phyloP scores from a whole-genome alignment of 352 stramenopile genomes.

The Phytophthora vignae region DNA sequence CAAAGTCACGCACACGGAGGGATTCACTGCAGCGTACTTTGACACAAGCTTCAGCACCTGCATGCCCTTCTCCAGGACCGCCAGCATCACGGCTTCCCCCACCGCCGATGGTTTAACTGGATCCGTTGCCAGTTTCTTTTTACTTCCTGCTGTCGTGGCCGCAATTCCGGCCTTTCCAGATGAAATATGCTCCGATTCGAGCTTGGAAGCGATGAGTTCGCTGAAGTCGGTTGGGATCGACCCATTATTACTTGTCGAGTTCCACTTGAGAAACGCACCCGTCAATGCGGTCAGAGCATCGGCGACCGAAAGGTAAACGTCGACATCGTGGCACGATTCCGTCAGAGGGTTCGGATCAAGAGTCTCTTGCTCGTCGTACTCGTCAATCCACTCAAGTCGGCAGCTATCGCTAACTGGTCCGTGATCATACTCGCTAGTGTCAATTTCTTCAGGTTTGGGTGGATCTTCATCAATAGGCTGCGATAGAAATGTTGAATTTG shows the following conservation, averaged over 20 bases:
- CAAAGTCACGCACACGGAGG: conserved; percentile 45
- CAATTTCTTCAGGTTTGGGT: conserved; percentile 1
- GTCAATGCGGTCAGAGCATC: conserved; percentile 46
- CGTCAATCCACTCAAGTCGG: conserved; percentile 64
- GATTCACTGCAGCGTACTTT: conserved; percentile 27
- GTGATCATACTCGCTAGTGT: neutral
- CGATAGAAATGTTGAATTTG: conserved; percentile 7
- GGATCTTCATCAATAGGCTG: conserved; percentile 20
- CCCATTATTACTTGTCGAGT: conserved; percentile 13
- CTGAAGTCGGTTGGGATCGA: conserved; percentile 30
- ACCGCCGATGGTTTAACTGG: conserved; percentile 20
- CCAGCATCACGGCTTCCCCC: conserved; percentile 43
- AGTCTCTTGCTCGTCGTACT: conserved; percentile 39
- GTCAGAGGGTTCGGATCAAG: conserved; percentile 48
- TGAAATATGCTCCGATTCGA: conserved; percentile 1
- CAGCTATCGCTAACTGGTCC: conserved; percentile 23
- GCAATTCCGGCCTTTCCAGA: conserved; percentile 23
- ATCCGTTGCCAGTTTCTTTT: conserved; percentile 47
- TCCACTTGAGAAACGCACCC: conserved; percentile 49
- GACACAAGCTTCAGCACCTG: conserved; percentile 35
- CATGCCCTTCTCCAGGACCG: conserved; percentile 39
- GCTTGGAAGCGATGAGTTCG: conserved; percentile 30
- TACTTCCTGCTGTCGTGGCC: conserved; percentile 32
- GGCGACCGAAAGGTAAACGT: conserved; percentile 43
- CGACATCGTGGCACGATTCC: conserved; percentile 39